Evolutionary conservation across 1,284 basidiomycete genomes (phyloP).

Genomic region (Sphagnurus paluster): DNA sequence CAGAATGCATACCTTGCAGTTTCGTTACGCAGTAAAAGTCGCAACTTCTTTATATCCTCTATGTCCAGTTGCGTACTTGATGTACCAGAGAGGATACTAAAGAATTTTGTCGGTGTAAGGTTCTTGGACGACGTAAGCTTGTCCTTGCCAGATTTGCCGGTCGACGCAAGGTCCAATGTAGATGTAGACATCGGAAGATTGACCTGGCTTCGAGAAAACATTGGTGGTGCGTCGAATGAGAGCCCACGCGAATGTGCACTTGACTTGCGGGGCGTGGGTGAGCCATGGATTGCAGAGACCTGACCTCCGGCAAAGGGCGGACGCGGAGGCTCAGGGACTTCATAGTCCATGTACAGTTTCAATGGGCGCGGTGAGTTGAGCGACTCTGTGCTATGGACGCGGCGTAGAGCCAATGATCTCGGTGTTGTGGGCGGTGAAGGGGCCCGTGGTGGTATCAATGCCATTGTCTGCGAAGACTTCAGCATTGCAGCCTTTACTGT

Average conservation of each 20-base stretch:
- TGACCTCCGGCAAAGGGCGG: slow-evolving; percentile 33
- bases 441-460: slow-evolving; percentile 42
- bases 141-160: slow-evolving; percentile 42
- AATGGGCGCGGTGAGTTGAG: slow-evolving; percentile 52
- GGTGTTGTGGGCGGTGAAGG: slow-evolving; percentile 35
- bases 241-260: slow-evolving; percentile 52
- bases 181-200: slow-evolving; percentile 41
- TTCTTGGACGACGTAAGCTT: slow-evolving; percentile 49
- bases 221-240: slow-evolving; percentile 50
- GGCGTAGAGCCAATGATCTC: slow-evolving; percentile 47
- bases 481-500: slow-evolving; percentile 90
- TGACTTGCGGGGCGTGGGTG: slow-evolving; percentile 44
- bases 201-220: slow-evolving; percentile 51
- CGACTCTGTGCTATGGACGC: slow-evolving; percentile 70
- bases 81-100: slow-evolving; percentile 60
- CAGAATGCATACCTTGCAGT: slow-evolving; percentile 60
- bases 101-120: slow-evolving; percentile 62
- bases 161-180: slow-evolving; percentile 38
- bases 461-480: slow-evolving; percentile 75
- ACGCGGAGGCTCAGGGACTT: slow-evolving; percentile 40
- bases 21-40: slow-evolving; percentile 83
- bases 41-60: slow-evolving; percentile 74
- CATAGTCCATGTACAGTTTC: slow-evolving; percentile 33
- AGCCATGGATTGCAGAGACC: slow-evolving; percentile 40
- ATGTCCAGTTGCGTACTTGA: slow-evolving; percentile 73